A percentile compares a stretch with the other conserved stretches of the same genome.
Conservation (phyloP, 257 asterid genomes). For the Solanum pennellii region DNA sequence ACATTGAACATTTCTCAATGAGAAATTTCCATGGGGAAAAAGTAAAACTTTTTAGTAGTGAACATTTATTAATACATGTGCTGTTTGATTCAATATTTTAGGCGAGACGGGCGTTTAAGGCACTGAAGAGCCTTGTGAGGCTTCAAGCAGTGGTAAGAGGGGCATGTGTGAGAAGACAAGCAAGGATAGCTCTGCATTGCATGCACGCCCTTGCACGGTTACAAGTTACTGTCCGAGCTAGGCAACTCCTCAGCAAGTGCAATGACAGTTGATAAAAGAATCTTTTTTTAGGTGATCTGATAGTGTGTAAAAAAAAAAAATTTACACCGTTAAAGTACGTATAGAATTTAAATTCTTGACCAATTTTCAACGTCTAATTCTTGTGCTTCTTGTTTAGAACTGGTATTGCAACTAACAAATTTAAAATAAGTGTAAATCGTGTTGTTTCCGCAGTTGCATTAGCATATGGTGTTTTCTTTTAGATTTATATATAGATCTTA, state of each 20-base stretch:
- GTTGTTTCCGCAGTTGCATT: neutral
- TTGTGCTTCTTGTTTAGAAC: neutral
- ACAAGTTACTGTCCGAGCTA: slow-evolving; percentile 59
- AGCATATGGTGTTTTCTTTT: neutral
- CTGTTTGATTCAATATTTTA: neutral
- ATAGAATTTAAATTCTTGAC: neutral
- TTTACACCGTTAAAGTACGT: neutral
- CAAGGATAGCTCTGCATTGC: slow-evolving; percentile 60
- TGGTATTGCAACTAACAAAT: neutral
- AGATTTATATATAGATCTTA: neutral
- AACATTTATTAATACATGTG: neutral
- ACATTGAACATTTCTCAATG: neutral
- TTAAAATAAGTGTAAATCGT: too few species aligned
- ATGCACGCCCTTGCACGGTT: slow-evolving; percentile 70
- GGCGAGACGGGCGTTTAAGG: slow-evolving; percentile 62
- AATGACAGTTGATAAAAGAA: neutral
- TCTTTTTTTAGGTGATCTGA: neutral
- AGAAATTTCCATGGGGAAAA: too few species aligned
- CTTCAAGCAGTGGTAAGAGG: slow-evolving; percentile 75
- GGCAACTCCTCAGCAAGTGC: slow-evolving; percentile 31
- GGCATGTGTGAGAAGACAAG: slow-evolving; percentile 57
- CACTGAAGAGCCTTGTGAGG: slow-evolving; percentile 60
- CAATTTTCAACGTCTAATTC: neutral
- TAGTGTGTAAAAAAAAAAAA: neutral
- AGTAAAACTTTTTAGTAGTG: neutral